These are phyloP conservation scores for Ciborinia camelliae DNA, from an alignment of 2,329 filamentous ascomycete species.

Conservation along the genomic window DNA sequence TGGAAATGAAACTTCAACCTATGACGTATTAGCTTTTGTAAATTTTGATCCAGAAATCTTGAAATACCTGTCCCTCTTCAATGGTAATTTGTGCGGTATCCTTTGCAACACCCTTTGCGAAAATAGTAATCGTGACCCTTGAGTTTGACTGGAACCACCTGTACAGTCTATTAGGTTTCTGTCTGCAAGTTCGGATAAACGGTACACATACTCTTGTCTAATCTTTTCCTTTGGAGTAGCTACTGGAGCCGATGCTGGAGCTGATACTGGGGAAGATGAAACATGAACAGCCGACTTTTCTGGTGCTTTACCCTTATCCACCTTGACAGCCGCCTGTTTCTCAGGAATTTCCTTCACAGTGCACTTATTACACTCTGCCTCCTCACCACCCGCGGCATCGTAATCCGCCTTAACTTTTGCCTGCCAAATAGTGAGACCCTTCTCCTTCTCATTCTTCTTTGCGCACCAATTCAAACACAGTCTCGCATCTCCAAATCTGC, in stretches of 20 bases:
- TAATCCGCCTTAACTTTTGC: constrained; percentile 53
- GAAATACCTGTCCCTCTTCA: constrained; percentile 27
- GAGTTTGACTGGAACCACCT: constrained; percentile 61
- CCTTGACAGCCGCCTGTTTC: background rate
- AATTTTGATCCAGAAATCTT: background rate
- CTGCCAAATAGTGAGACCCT: constrained; percentile 55
- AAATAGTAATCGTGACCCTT: constrained; percentile 60
- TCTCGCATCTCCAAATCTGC: constrained; percentile 70
- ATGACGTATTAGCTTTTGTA: constrained; percentile 25
- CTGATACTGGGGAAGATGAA: constrained; percentile 13
- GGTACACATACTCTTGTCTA: constrained; percentile 49
- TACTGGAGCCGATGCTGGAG: background rate
- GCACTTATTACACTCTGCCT: constrained; percentile 45
- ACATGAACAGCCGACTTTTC: constrained; percentile 12
- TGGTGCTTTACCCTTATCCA: constrained; percentile 4
- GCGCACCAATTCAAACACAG: constrained; percentile 61
- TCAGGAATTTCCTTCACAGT: constrained; percentile 53
- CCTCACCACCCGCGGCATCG: constrained; percentile 45
- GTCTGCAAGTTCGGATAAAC: background rate
- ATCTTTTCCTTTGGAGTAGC: constrained; percentile 55
- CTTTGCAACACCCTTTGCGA: constrained; percentile 61
- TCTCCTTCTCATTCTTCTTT: constrained; percentile 51
- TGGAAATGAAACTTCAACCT: constrained; percentile 58
- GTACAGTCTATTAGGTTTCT: background rate
- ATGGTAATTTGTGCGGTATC: constrained; percentile 51